Percentiles rank a stretch among this genome's conserved stretches.
These are phyloP conservation scores for Kwoniella mangroviensis DNA, from an alignment of 768 basidiomycete genomes.

Conservation along the genomic window DNA sequence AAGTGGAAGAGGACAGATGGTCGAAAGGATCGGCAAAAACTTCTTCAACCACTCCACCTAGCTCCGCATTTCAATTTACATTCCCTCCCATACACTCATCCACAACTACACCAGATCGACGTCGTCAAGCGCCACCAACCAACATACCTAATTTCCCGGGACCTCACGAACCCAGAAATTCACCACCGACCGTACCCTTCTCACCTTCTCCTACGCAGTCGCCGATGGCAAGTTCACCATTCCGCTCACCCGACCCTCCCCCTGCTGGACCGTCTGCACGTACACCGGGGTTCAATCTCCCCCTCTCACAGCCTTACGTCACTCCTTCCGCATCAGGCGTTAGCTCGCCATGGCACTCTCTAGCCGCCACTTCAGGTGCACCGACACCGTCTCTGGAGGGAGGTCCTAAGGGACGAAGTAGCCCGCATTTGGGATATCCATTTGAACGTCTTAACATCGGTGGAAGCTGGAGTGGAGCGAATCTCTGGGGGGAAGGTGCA, in stretches of 20 bases:
- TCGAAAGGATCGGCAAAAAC: not conserved
- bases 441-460: slow-evolving; percentile 55
- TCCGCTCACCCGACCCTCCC: slow-evolving; percentile 31
- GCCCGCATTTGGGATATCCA: slow-evolving; percentile 55
- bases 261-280: slow-evolving; percentile 17
- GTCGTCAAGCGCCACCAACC: slow-evolving; percentile 35
- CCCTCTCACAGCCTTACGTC: slow-evolving; percentile 12
- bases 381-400: slow-evolving; percentile 52
- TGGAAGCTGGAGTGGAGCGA: slow-evolving; percentile 49
- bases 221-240: slow-evolving; percentile 32
- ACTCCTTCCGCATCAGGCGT: slow-evolving; percentile 8
- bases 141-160: slow-evolving; percentile 42
- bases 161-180: slow-evolving; percentile 28
- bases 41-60: slow-evolving; percentile 24
- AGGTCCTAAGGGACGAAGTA: slow-evolving; percentile 41
- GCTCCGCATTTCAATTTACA: slow-evolving; percentile 21
- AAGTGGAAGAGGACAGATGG: not conserved
- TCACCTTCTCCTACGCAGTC: slow-evolving; percentile 37
- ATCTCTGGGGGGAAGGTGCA: slow-evolving; percentile 38
- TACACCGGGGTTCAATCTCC: slow-evolving; percentile 13
- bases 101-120: slow-evolving; percentile 19
- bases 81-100: slow-evolving; percentile 18
- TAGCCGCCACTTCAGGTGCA: slow-evolving; percentile 51
- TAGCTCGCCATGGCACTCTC: slow-evolving; percentile 48
- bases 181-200: slow-evolving; percentile 22